phyloP scores from a whole-genome alignment of 352 stramenopile genomes.

The Phytophthora pistaciae region DNA sequence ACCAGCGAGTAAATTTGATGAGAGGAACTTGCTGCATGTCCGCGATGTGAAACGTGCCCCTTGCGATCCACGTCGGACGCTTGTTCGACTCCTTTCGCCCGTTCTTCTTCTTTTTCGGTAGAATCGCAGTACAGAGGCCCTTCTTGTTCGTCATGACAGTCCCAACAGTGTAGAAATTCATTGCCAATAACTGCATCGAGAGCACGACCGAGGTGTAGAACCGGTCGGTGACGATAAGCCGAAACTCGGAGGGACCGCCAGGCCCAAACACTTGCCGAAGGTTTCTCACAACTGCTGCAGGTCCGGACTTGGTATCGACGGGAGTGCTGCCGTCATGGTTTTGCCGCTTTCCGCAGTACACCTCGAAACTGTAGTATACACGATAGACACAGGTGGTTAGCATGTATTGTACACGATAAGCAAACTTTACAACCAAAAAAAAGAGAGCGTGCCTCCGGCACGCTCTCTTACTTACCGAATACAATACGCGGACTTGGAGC shows the following conservation, averaged over 20 bases:
- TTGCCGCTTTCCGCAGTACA: neutral
- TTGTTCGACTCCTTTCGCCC: neutral
- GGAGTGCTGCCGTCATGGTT: neutral
- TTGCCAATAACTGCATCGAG: constrained; percentile 11
- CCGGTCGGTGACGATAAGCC: constrained; percentile 2
- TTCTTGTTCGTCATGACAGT: constrained; percentile 3
- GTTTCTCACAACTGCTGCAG: constrained; percentile 4
- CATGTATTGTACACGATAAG: constrained; percentile 12
- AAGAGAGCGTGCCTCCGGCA: constrained; percentile 1
- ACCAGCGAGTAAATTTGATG: neutral
- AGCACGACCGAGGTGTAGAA: constrained; percentile 13
- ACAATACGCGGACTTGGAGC: neutral
- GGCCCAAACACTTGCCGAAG: neutral
- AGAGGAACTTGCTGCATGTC: neutral
- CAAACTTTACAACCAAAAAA: constrained; percentile 7
- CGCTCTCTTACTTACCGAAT: constrained; percentile 4
- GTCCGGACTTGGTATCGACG: constrained; percentile 2
- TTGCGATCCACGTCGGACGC: neutral
- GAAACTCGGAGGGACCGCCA: neutral
- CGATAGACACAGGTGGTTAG: neutral
- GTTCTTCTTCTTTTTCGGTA: neutral
- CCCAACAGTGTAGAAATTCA: constrained; percentile 15
- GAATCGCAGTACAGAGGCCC: neutral
- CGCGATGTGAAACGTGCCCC: neutral
- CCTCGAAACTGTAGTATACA: neutral